phyloP scores from a whole-genome alignment of 495 filamentous ascomycete genomes.

The Penicillium diatomitis region DNA sequence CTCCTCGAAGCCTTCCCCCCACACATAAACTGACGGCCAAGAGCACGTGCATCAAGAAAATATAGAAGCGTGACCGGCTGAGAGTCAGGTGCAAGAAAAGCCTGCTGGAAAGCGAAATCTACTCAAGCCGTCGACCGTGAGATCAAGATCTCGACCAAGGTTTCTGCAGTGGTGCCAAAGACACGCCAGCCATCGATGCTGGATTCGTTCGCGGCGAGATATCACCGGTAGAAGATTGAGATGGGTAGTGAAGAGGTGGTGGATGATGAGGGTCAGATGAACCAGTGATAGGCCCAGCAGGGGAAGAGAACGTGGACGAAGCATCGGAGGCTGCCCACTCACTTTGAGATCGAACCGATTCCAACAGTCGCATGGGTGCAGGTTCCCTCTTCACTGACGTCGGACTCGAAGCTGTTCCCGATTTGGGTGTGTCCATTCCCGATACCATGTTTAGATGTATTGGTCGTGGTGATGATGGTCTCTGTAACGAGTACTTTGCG shows the following conservation, averaged over 20 bases:
- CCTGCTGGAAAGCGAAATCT: too few relatives aligned
- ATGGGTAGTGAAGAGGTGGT: too few relatives aligned
- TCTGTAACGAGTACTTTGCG: conserved; percentile 25
- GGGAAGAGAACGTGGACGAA: too few relatives aligned
- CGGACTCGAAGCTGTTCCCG: not conserved
- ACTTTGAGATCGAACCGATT: conserved; percentile 8
- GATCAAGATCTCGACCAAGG: conserved; percentile 13
- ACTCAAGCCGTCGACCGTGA: too few relatives aligned
- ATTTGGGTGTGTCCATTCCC: conserved; percentile 1
- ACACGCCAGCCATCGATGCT: conserved; percentile 9
- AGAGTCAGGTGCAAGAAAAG: too few relatives aligned
- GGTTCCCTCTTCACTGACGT: not conserved
- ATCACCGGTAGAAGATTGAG: not conserved
- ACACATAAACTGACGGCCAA: too few relatives aligned
- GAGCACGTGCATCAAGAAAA: too few relatives aligned
- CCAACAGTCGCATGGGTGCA: conserved; percentile 3
- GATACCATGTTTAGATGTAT: conserved; percentile 2
- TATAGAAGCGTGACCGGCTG: too few relatives aligned
- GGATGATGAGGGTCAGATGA: too few relatives aligned
- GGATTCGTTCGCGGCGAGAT: conserved; percentile 3
- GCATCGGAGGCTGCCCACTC: conserved; percentile 11
- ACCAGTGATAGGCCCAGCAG: too few relatives aligned
- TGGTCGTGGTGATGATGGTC: conserved; percentile 34
- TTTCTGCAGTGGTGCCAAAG: conserved; percentile 16
- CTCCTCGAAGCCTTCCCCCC: too few relatives aligned